Evolutionary conservation across 306 rosid genomes (phyloP).

Genomic region (Lotus japonicus): DNA sequence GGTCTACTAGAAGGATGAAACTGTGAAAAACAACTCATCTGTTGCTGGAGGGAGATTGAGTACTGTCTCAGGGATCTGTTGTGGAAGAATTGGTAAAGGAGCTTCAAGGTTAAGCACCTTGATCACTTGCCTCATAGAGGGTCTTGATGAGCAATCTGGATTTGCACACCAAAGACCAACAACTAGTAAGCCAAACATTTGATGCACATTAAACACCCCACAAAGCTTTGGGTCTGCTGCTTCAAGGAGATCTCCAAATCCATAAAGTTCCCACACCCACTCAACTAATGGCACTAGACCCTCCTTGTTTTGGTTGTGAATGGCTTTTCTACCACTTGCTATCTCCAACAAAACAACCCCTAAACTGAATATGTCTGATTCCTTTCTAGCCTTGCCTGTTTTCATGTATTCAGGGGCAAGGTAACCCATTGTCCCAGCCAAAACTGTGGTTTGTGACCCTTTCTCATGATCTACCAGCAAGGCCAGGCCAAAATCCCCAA

Average conservation of each 20-base stretch:
- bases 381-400: no score
- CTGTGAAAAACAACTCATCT: not conserved
- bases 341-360: constrained; percentile 33
- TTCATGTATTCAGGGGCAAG: no score
- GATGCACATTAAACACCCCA: constrained; percentile 12
- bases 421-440: not conserved
- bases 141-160: constrained; percentile 18
- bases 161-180: constrained; percentile 30
- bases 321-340: constrained; percentile 26
- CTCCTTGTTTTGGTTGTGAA: not conserved
- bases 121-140: constrained; percentile 23
- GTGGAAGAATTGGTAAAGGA: constrained; percentile 22
- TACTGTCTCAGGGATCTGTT: not conserved
- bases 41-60: not conserved
- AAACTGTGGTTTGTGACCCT: constrained; percentile 6
- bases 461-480: constrained; percentile 21
- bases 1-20: not conserved
- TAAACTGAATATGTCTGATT: constrained; percentile 22
- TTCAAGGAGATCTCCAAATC: not conserved
- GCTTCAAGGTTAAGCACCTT: constrained; percentile 28
- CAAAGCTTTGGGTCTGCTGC: constrained; percentile 19
- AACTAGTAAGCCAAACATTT: constrained; percentile 16
- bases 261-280: constrained; percentile 32
- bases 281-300: constrained; percentile 12
- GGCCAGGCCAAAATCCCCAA: constrained; percentile 38